Evolutionary conservation across 2,329 filamentous ascomycete species (phyloP).

Genomic region (Colletotrichum limetticola): DNA sequence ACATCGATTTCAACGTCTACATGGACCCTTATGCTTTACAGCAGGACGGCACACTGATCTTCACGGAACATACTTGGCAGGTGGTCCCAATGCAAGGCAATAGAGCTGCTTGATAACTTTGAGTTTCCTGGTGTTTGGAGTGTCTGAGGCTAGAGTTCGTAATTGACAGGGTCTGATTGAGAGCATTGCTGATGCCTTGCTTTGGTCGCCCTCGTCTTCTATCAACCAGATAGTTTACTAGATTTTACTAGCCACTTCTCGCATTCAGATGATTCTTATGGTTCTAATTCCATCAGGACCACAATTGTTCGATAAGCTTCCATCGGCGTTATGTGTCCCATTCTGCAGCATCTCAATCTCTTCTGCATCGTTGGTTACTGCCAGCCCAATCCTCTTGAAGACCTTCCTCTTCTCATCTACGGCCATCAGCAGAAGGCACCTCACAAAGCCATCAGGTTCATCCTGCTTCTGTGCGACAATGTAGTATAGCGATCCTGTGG

Average conservation of each 20-base stretch:
- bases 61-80: conserved; percentile 9
- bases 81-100: neutral
- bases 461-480: neutral
- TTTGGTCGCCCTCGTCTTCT: neutral
- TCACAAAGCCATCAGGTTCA: neutral
- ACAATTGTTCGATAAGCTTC: neutral
- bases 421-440: neutral
- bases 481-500: neutral
- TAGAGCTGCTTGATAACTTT: neutral
- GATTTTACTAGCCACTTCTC: neutral
- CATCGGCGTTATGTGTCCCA: neutral
- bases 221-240: neutral
- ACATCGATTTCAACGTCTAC: neutral
- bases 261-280: neutral
- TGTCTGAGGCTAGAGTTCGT: neutral
- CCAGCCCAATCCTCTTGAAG: conserved; percentile 14
- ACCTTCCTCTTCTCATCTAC: neutral
- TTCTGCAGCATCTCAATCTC: neutral
- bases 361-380: neutral
- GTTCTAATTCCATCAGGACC: neutral
- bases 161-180: no score
- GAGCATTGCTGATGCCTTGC: neutral
- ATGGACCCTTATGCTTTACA: neutral
- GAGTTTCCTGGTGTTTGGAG: neutral
- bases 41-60: neutral